Evolutionary conservation across 306 rosid species (phyloP).

Genomic region (Arachis stenosperma): DNA sequence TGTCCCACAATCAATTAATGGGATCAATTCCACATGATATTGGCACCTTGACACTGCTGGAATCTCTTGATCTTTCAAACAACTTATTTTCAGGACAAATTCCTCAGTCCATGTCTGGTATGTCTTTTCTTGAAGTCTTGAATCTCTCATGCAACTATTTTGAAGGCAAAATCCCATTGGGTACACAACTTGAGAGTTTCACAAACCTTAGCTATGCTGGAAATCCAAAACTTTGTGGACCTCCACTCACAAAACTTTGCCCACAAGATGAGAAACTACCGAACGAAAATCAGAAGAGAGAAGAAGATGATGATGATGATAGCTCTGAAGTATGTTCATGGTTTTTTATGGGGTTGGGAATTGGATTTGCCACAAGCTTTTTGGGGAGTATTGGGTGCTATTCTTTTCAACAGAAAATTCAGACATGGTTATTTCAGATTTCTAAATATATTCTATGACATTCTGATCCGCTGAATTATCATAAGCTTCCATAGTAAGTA

Average conservation of each 20-base stretch:
- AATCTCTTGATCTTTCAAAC: constrained; percentile 41
- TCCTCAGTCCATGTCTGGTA: constrained; percentile 31
- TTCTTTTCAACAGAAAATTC: constrained; percentile 9
- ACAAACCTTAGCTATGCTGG: not conserved
- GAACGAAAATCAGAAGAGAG: not conserved
- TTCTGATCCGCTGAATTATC: not conserved
- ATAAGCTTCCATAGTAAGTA: not conserved
- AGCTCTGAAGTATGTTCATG: not conserved
- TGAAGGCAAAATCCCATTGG: constrained; percentile 39
- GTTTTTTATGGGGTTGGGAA: constrained; percentile 33
- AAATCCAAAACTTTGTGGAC: constrained; percentile 35
- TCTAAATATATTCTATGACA: not conserved
- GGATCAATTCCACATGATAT: constrained; percentile 40
- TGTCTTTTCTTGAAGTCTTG: constrained; percentile 25
- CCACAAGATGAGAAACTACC: not conserved
- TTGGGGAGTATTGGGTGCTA: constrained; percentile 19
- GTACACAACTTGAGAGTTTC: constrained; percentile 30
- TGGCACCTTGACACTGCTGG: constrained; percentile 13
- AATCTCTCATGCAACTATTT: constrained; percentile 46
- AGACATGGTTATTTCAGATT: constrained; percentile 34
- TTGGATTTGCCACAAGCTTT: constrained; percentile 35
- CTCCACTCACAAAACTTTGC: constrained; percentile 15
- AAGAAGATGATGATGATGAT: not conserved
- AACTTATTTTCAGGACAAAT: constrained; percentile 39
- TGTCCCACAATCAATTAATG: constrained; percentile 39